Conservation (phyloP, 305 asterid species). For the Euphrasia arctica region DNA sequence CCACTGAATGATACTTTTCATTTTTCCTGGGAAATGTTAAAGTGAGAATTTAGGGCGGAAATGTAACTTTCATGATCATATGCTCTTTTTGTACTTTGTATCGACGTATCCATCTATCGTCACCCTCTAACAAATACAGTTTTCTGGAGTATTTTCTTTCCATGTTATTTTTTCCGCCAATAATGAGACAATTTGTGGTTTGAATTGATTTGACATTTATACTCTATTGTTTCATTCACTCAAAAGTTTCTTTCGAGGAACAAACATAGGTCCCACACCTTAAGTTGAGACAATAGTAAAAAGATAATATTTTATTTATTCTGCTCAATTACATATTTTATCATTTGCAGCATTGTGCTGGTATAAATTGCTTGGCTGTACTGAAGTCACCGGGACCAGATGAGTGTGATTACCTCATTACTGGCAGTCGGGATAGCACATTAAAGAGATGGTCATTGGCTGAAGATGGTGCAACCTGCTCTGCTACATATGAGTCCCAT, state of each 20-base stretch:
- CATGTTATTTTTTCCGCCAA: neutral
- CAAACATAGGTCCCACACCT: neutral
- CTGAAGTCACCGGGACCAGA: constrained; percentile 44
- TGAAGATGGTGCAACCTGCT: constrained; percentile 60
- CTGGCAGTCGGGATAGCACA: constrained; percentile 82
- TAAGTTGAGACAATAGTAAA: constrained; percentile 18
- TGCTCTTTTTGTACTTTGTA: neutral
- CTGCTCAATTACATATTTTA: neutral
- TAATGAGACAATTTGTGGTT: constrained; percentile 14
- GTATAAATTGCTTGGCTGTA: constrained; percentile 66
- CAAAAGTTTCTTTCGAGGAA: constrained; percentile 14
- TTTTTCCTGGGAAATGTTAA: constrained; percentile 6
- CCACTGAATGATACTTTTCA: neutral
- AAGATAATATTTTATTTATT: constrained; percentile 6
- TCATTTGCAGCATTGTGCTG: constrained; percentile 71
- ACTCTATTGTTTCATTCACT: constrained; percentile 7
- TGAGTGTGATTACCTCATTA: constrained; percentile 50
- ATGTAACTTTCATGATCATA: constrained; percentile 7
- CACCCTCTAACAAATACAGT: constrained; percentile 5
- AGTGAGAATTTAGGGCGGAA: neutral
- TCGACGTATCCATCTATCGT: constrained; percentile 3
- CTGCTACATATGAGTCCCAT: constrained; percentile 75
- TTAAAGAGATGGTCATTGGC: constrained; percentile 69
- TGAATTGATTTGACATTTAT: constrained; percentile 8
- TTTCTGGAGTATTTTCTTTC: neutral